A percentile compares a stretch with the other conserved stretches of the same genome.
phyloP scores from a whole-genome alignment of 1,284 basidiomycete genomes.

The Ceratobasidium sp. region DNA sequence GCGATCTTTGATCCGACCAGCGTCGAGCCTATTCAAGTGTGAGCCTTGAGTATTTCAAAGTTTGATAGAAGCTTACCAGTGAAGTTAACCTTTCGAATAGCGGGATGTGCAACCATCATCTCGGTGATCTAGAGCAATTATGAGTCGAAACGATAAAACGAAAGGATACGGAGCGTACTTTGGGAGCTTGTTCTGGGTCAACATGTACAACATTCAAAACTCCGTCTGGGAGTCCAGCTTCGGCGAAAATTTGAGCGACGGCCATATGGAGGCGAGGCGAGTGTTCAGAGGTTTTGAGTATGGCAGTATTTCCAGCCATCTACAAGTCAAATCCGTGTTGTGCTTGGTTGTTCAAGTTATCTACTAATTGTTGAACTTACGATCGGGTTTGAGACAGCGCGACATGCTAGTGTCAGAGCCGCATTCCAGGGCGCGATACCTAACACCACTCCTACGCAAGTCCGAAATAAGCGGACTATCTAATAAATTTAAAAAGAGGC shows the following conservation, averaged over 20 bases:
- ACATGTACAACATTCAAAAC: constrained; percentile 63
- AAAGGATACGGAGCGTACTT: constrained; percentile 48
- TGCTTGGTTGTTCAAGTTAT: neutral
- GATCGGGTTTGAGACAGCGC: constrained; percentile 57
- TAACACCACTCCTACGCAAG: constrained; percentile 49
- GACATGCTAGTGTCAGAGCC: constrained; percentile 55
- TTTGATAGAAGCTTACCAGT: neutral
- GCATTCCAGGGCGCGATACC: constrained; percentile 56
- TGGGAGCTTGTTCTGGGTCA: constrained; percentile 58
- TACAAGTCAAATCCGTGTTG: constrained; percentile 51
- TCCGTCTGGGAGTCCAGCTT: constrained; percentile 62
- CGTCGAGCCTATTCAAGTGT: constrained; percentile 60
- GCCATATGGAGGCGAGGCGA: constrained; percentile 44
- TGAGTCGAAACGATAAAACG: neutral
- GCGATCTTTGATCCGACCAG: constrained; percentile 59
- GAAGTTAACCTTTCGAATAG: constrained; percentile 54
- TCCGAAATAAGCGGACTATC: neutral
- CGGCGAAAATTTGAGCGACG: constrained; percentile 50
- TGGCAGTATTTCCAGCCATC: constrained; percentile 60
- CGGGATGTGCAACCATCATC: constrained; percentile 58
- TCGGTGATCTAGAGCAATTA: constrained; percentile 52
- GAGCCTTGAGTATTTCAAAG: neutral
- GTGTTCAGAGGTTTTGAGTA: constrained; percentile 55
- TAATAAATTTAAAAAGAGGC: neutral
- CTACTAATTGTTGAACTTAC: constrained; percentile 47